Conservation (phyloP, 768 basidiomycete species). For the Suillus fuscotomentosus region DNA sequence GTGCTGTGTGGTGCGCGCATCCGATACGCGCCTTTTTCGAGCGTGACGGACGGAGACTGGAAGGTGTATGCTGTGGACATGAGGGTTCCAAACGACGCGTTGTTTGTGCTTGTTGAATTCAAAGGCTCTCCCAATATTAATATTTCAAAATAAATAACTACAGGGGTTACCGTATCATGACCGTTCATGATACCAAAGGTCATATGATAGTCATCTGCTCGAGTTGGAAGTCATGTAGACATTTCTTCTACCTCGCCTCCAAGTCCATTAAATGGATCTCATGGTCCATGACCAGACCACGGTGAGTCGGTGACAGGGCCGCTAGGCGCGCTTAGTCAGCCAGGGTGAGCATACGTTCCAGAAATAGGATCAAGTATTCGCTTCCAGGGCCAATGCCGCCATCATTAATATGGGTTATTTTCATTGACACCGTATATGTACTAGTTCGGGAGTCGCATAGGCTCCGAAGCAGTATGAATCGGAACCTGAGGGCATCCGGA, state of each 20-base stretch:
- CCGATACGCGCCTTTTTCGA: slow-evolving; percentile 67
- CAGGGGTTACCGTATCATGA: too few species aligned
- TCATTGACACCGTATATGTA: background rate
- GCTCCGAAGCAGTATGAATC: background rate
- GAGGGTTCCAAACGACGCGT: background rate
- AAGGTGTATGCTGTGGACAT: slow-evolving; percentile 21
- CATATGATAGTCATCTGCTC: too few species aligned
- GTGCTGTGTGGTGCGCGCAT: slow-evolving; percentile 47
- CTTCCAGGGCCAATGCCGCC: background rate
- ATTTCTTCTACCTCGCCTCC: too few species aligned
- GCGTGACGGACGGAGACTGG: slow-evolving; percentile 60
- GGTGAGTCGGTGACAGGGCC: too few species aligned
- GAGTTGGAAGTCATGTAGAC: too few species aligned
- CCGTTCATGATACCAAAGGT: too few species aligned
- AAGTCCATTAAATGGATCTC: too few species aligned
- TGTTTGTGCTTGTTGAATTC: background rate
- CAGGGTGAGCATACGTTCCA: too few species aligned
- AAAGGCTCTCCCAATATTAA: background rate
- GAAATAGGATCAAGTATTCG: background rate
- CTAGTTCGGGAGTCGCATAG: too few species aligned
- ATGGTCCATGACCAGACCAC: too few species aligned
- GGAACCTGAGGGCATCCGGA: background rate
- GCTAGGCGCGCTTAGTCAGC: too few species aligned
- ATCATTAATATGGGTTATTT: background rate
- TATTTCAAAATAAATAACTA: too few species aligned